Conservation (phyloP, 192 early-diverging fungal species). For the Coemansia sp. region DNA sequence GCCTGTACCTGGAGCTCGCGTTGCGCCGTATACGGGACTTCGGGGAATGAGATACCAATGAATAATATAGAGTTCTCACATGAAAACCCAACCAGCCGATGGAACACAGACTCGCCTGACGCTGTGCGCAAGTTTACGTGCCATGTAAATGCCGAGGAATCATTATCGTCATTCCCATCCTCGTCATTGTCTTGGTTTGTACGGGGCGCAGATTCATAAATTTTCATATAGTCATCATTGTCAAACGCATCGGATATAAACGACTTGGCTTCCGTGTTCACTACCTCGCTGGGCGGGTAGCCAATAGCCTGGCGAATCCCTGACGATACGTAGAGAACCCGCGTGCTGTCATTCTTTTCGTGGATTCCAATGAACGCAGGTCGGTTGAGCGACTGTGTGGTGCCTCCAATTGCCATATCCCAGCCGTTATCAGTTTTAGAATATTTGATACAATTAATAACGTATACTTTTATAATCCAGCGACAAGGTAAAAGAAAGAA, state of each 20-base stretch:
- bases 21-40: too few relatives aligned
- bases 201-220: constrained; percentile 31
- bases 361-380: constrained; percentile 43
- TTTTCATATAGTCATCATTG: constrained; percentile 24
- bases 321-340: constrained; percentile 42
- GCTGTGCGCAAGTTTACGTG: constrained; percentile 26
- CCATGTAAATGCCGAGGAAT: constrained; percentile 37
- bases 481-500: background rate
- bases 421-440: background rate
- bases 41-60: too few relatives aligned
- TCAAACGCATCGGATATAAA: constrained; percentile 36
- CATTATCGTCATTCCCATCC: constrained; percentile 27
- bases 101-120: constrained; percentile 14
- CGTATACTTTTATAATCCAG: too few relatives aligned
- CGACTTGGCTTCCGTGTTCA: constrained; percentile 17
- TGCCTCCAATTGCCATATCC: background rate
- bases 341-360: constrained; percentile 17
- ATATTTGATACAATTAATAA: too few relatives aligned
- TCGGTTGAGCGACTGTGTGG: constrained; percentile 2
- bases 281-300: constrained; percentile 22
- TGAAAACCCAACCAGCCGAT: constrained; percentile 27
- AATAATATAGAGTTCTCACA: constrained; percentile 37
- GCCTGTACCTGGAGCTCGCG: too few relatives aligned
- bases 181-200: constrained; percentile 9
- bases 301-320: constrained; percentile 35